phyloP scores from a whole-genome alignment of 1,284 basidiomycete genomes.

The Neolentinus lepideus region DNA sequence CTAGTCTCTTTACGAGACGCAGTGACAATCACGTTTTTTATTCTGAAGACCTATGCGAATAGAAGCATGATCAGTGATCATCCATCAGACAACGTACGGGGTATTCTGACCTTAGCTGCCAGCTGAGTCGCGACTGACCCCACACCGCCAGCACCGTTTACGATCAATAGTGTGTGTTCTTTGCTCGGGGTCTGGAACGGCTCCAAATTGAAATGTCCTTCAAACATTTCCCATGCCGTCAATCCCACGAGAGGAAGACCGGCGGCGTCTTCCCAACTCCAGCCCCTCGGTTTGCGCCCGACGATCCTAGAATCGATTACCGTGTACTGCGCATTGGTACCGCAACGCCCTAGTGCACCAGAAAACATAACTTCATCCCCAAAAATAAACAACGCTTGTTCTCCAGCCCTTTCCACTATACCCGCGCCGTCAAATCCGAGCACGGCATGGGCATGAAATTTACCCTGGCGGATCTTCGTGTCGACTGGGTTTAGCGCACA shows the following conservation, averaged over 20 bases:
- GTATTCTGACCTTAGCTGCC: background rate
- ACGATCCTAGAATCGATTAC: conserved; percentile 2
- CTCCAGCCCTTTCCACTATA: background rate
- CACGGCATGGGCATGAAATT: background rate
- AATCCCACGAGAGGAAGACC: background rate
- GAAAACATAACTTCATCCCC: conserved; percentile 4
- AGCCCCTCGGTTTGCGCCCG: conserved; percentile 1
- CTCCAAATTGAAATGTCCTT: conserved; percentile 1
- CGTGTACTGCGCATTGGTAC: conserved; percentile 1
- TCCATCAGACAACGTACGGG: background rate
- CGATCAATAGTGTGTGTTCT: conserved; percentile 1
- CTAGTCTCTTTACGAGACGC: conserved; percentile 1
- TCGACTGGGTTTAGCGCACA: conserved; percentile 3
- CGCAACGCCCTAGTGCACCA: conserved; percentile 1
- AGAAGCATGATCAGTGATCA: background rate
- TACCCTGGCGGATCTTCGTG: conserved; percentile 1
- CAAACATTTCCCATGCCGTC: conserved; percentile 3
- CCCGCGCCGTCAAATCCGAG: conserved; percentile 1
- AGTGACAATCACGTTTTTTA: conserved; percentile 1
- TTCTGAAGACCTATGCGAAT: background rate
- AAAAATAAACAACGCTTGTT: background rate
- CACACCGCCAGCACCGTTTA: conserved; percentile 2
- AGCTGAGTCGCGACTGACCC: conserved; percentile 1
- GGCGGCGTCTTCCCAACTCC: background rate
- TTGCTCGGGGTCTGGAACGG: background rate